Evolutionary conservation across 768 basidiomycete genomes (phyloP), one percentile per base, ranked within the genome.

Genomic region (Hemileccinum impolitum): DNA sequence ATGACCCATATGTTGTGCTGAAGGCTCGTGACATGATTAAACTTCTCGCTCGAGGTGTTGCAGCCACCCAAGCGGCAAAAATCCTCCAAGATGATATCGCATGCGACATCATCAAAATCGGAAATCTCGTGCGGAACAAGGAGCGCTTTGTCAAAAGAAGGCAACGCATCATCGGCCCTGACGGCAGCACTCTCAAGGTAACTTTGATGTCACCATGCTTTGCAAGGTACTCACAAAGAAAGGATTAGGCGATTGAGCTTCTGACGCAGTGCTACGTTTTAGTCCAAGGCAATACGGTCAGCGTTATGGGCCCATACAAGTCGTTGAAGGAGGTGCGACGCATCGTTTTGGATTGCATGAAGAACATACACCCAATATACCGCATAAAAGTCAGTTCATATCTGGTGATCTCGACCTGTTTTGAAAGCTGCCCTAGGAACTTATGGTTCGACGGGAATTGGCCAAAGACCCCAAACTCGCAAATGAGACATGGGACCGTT

Each of bases 321-420:
- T 87, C 87, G 0, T 74, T 99, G 17, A 98, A 97, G 67, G 96
- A 99, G 69, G 95, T 99, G 11, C 79, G 96, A 50, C 73, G 94
- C 58, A 97, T 98, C 53, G 82, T 99, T n/a, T 69, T 97, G 36
- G 96, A 99, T 64, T 99, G 96, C 73, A 98, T 99, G 96, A 94
- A 87, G 72, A 99, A 99, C 65, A 88, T 98, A 46, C 96, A 99
- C 63, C 96, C 96, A 2, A 98, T 99, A 64, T 99, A 99, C 66
- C 85, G 94, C 59, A 99, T 99, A 70, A 99, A 99, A 71, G 94
- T 90, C 35, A 18, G 53, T 45, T 46, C 25, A 51, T 45, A 23
- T 32, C 30, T 36, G 17, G 26, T 26, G 26, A 14, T 15, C 21
- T 38, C 18, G 13, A 14, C 18, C 10, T 26, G 25, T 34, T 2